phyloP scores from a whole-genome alignment of 306 rosid species.

The Malus fusca region DNA sequence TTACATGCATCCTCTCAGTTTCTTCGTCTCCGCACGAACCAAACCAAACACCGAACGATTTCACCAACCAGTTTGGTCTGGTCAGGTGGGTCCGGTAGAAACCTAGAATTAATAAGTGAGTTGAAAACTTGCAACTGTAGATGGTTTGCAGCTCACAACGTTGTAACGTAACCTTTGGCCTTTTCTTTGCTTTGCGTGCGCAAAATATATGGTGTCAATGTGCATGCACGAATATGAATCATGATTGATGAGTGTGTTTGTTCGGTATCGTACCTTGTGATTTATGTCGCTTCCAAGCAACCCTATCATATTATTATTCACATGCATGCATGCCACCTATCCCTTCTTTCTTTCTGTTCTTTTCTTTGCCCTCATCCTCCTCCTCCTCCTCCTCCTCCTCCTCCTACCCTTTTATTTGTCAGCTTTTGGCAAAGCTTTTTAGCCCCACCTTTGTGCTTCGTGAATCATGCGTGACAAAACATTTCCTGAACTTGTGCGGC shows the following conservation, averaged over 20 bases:
- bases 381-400: background rate
- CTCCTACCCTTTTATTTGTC: background rate
- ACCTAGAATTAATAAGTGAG: no score
- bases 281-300: background rate
- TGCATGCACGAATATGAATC: background rate
- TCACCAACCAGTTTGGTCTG: no score
- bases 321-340: background rate
- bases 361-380: background rate
- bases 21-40: no score
- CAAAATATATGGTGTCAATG: no score
- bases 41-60: no score
- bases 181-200: background rate
- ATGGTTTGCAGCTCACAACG: background rate
- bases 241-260: no score
- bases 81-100: no score
- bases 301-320: background rate
- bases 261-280: background rate
- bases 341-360: background rate
- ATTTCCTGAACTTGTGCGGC: background rate
- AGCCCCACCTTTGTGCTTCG: background rate
- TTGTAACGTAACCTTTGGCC: background rate
- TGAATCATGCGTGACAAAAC: background rate
- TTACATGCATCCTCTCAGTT: no score
- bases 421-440: background rate
- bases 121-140: no score